Percentiles rank a stretch among this genome's conserved stretches.
These are phyloP conservation scores for Sarocladium kiliense DNA, from an alignment of 2,329 filamentous ascomycete species.

Conservation along the genomic window DNA sequence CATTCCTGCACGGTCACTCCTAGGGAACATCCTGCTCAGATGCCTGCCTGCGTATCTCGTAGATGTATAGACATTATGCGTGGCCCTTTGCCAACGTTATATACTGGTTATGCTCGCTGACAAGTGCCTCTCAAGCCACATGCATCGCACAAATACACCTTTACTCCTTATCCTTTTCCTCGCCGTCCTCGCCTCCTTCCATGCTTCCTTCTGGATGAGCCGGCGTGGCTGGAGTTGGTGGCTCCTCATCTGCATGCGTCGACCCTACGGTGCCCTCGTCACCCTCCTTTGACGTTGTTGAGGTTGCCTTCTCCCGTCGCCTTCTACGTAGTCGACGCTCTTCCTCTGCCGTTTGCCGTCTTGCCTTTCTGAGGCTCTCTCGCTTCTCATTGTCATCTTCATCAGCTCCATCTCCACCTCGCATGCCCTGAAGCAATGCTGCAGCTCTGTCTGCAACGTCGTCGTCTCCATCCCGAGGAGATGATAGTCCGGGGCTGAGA, in stretches of 20 bases:
- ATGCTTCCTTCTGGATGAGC: slow-evolving; percentile 6
- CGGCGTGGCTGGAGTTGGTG: slow-evolving; percentile 11
- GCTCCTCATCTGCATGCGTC: slow-evolving; percentile 13
- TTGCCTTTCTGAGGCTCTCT: slow-evolving; percentile 54
- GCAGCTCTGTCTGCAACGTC: slow-evolving; percentile 85
- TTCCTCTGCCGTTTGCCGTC: slow-evolving; percentile 72
- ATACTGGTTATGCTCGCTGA: slow-evolving; percentile 9
- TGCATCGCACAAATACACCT: slow-evolving; percentile 2
- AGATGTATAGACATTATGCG: slow-evolving; percentile 9
- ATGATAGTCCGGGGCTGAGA: slow-evolving; percentile 44
- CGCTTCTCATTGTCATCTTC: slow-evolving; percentile 45
- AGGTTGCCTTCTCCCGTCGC: slow-evolving; percentile 55
- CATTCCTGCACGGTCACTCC: no score
- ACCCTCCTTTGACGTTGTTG: slow-evolving; percentile 32
- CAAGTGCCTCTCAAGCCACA: slow-evolving; percentile 7
- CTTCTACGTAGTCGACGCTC: slow-evolving; percentile 65
- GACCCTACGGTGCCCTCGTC: slow-evolving; percentile 22
- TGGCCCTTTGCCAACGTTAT: slow-evolving; percentile 3
- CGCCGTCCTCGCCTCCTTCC: background rate
- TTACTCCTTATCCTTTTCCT: slow-evolving; percentile 15
- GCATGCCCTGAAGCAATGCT: slow-evolving; percentile 76
- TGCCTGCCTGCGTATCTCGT: background rate
- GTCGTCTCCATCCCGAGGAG: slow-evolving; percentile 48
- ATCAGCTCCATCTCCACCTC: slow-evolving; percentile 59
- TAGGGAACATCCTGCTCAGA: background rate